A percentile compares a stretch with the other conserved stretches of the same genome.
These are phyloP conservation scores for Chlamydomonas sphaeroides DNA, from an alignment of 139 green algal genomes.

Conservation along the genomic window DNA sequence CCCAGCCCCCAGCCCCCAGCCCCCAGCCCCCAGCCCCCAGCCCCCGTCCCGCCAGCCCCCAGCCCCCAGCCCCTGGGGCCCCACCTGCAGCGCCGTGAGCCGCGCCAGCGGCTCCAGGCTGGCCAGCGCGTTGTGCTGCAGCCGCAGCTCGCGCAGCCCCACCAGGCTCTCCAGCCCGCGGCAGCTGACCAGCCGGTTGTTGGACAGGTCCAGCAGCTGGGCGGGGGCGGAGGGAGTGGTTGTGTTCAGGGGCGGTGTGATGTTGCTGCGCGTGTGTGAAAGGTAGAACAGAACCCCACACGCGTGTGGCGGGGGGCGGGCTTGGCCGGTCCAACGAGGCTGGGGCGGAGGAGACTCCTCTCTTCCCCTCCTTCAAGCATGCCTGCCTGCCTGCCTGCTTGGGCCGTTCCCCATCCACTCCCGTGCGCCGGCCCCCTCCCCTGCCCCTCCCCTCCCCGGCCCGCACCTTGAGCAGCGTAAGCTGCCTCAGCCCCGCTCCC, in stretches of 20 bases:
- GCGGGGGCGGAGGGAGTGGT: not conserved
- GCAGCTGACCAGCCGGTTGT: constrained; percentile 44
- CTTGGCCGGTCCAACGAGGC: not conserved
- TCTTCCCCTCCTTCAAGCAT: too few relatives aligned
- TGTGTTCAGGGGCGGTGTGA: not conserved
- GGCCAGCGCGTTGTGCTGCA: constrained; percentile 49
- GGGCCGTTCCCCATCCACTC: not conserved
- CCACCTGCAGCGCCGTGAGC: constrained; percentile 41
- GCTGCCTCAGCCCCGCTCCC: constrained; percentile 12
- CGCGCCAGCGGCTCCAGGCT: constrained; percentile 40
- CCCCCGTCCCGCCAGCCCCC: not conserved
- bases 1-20: not conserved
- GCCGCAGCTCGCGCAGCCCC: constrained; percentile 43
- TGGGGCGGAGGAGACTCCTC: too few relatives aligned
- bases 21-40: not conserved
- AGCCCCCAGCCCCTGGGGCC: not conserved
- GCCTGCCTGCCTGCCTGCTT: not conserved
- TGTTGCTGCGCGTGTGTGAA: too few relatives aligned
- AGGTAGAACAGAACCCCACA: not conserved
- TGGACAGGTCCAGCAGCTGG: constrained; percentile 25
- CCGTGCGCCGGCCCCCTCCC: not conserved
- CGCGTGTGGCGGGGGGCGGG: too few relatives aligned
- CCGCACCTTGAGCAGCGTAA: constrained; percentile 41
- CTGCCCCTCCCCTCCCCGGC: not conserved
- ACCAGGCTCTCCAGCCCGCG: constrained; percentile 11